Conservation (phyloP, 2,329 filamentous ascomycete genomes). For the Arthroderma uncinatum region DNA sequence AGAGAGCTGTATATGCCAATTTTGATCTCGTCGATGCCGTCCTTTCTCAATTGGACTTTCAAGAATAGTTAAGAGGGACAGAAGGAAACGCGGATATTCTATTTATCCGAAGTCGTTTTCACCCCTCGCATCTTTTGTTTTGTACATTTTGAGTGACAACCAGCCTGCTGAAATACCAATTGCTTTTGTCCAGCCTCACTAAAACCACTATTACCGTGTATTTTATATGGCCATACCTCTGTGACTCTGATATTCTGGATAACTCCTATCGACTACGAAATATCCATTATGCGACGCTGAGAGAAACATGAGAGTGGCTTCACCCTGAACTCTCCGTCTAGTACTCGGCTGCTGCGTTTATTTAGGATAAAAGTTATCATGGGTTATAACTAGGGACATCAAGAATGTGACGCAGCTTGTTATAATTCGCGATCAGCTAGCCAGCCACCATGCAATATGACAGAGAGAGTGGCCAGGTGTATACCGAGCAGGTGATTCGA, state of each 20-base stretch:
- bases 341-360: not conserved
- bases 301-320: not conserved
- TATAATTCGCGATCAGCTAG: constrained; percentile 6
- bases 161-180: not conserved
- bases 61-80: too few species aligned
- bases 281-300: too few species aligned
- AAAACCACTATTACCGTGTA: not conserved
- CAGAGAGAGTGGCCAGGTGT: constrained; percentile 16
- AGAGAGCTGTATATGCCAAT: too few species aligned
- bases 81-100: not conserved
- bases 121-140: not conserved
- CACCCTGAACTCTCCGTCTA: not conserved
- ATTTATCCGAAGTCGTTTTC: not conserved
- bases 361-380: too few species aligned
- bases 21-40: too few species aligned
- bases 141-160: not conserved
- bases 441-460: constrained; percentile 11
- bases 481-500: constrained; percentile 9
- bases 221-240: not conserved
- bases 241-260: not conserved
- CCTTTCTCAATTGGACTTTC: too few species aligned
- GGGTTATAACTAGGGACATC: not conserved
- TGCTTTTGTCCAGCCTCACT: not conserved
- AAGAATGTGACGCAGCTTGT: not conserved
- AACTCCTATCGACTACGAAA: not conserved